phyloP scores from a whole-genome alignment of 2,329 filamentous ascomycete species.

The Alternaria gaisen region DNA sequence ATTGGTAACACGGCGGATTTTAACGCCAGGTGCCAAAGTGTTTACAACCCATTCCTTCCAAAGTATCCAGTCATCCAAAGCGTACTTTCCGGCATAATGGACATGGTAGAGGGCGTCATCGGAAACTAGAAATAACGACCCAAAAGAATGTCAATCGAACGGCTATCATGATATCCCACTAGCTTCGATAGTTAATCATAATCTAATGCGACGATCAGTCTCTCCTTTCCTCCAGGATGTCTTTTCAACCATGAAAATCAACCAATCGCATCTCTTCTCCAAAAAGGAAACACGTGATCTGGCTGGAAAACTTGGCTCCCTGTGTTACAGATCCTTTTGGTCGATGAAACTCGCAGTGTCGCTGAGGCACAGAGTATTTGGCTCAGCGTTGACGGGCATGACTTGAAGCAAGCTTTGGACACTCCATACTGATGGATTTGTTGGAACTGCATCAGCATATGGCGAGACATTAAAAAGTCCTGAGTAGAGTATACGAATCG shows the following conservation, averaged over 20 bases:
- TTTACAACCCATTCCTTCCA: slow-evolving; percentile 34
- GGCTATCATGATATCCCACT: not conserved
- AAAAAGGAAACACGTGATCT: not conserved
- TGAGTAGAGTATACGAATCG: not conserved
- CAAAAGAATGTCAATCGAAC: not conserved
- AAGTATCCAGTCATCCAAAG: slow-evolving; percentile 34
- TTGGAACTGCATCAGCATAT: not conserved
- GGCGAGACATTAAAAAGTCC: not conserved
- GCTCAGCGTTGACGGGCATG: not conserved
- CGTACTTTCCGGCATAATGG: slow-evolving; percentile 12
- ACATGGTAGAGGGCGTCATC: slow-evolving; percentile 2
- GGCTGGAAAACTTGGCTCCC: not conserved
- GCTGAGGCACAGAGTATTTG: not conserved
- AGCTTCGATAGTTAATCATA: slow-evolving; percentile 4
- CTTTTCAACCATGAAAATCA: not conserved
- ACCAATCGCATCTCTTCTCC: not conserved
- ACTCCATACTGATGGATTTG: not conserved
- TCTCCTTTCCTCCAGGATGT: not conserved
- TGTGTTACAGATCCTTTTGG: not conserved
- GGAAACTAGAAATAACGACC: slow-evolving; percentile 5
- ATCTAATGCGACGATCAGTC: not conserved
- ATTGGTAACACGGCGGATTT: slow-evolving; percentile 42
- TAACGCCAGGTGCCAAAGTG: slow-evolving; percentile 46
- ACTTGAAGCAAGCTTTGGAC: not conserved
- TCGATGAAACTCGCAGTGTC: not conserved